Percentiles rank a stretch among this genome's conserved stretches.
Conservation (phyloP, 2,329 filamentous ascomycete species). For the Cercospora sesami region DNA sequence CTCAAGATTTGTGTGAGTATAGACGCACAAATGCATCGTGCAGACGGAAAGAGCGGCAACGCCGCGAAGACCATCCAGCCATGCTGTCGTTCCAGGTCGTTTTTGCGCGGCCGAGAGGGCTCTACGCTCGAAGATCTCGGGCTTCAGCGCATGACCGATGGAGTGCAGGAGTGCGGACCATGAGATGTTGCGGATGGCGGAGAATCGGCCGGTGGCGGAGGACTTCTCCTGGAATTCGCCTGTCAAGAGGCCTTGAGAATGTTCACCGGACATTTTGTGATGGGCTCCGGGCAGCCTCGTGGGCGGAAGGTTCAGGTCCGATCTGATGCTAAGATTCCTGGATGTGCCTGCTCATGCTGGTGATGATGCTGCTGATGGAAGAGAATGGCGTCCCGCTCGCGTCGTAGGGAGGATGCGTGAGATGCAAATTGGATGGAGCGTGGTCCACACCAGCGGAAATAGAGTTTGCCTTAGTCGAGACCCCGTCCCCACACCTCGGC, state of each 20-base stretch:
- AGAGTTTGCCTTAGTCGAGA: background rate
- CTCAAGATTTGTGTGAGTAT: slow-evolving; percentile 56
- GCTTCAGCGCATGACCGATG: slow-evolving; percentile 14
- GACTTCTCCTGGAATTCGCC: slow-evolving; percentile 16
- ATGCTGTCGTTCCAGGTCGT: slow-evolving; percentile 49
- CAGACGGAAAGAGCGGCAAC: slow-evolving; percentile 67
- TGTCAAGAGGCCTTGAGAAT: slow-evolving; percentile 10
- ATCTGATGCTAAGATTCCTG: background rate
- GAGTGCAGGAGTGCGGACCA: slow-evolving; percentile 2
- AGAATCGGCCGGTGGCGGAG: slow-evolving; percentile 2
- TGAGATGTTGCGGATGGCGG: slow-evolving; percentile 7
- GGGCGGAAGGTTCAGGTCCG: background rate
- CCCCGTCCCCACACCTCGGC: slow-evolving; percentile 4
- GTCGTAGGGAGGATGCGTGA: background rate
- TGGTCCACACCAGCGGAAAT: background rate
- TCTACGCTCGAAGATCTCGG: slow-evolving; percentile 21
- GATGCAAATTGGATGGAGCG: slow-evolving; percentile 4
- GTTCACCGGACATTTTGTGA: slow-evolving; percentile 11
- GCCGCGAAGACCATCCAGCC: slow-evolving; percentile 64
- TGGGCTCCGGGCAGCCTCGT: background rate
- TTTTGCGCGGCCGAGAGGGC: slow-evolving; percentile 15
- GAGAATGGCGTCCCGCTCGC: background rate
- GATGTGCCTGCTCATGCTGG: slow-evolving; percentile 6
- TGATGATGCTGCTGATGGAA: background rate
- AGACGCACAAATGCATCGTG: slow-evolving; percentile 59